Percentiles rank a stretch among this genome's conserved stretches.
Conservation (phyloP, 176 grass and related monocot genomes). For the Carex scoparia region DNA sequence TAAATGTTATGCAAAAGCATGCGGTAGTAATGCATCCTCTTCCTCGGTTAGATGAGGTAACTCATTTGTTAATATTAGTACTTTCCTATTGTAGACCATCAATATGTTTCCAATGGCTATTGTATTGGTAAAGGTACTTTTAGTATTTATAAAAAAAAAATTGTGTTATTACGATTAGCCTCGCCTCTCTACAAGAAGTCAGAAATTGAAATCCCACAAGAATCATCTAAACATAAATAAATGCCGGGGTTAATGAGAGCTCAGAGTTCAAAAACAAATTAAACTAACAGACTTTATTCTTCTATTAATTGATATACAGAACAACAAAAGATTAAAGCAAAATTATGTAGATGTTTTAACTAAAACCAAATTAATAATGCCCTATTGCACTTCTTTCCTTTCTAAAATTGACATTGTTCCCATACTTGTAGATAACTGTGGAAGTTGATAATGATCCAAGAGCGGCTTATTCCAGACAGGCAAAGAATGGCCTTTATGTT, state of each 20-base stretch:
- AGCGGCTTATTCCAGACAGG: conserved; percentile 94
- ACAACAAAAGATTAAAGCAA: background rate
- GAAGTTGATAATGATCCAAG: conserved; percentile 74
- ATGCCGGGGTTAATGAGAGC: background rate
- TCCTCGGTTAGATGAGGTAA: conserved; percentile 83
- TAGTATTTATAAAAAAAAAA: background rate
- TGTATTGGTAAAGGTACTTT: background rate
- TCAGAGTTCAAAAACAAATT: background rate
- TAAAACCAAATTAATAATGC: background rate
- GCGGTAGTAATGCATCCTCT: conserved; percentile 91
- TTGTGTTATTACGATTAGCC: background rate
- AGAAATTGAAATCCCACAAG: background rate
- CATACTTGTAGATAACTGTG: conserved; percentile 47
- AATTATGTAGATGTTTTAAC: background rate
- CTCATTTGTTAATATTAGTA: conserved; percentile 20
- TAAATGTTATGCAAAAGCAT: conserved; percentile 76
- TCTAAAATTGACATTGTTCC: background rate
- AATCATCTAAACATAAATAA: background rate
- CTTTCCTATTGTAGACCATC: background rate
- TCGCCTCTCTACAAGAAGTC: background rate
- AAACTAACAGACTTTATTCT: background rate
- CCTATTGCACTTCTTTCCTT: background rate
- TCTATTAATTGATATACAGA: background rate
- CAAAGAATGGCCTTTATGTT: conserved; percentile 89
- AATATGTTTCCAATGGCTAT: background rate